Base-by-base conservation (phyloP, 352 stramenopile species). In the Pythium brassicae region DNA sequence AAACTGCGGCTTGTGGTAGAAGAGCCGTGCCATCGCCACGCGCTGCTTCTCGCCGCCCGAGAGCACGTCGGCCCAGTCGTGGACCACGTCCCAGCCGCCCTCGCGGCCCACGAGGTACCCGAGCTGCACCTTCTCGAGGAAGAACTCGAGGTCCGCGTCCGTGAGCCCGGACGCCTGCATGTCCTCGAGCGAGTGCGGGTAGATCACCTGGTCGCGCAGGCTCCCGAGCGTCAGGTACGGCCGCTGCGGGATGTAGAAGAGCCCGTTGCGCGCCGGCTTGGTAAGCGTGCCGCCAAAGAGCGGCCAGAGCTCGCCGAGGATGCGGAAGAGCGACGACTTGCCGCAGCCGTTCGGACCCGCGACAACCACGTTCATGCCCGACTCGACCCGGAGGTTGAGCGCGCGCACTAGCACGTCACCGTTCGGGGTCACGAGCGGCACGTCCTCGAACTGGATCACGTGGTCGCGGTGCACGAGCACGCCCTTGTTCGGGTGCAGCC, bases 221-320 rank as follows among this genome's bases (percentile, higher is more conserved):
- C 73, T 87, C 12, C 89, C 89, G 26, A 96, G 66, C 49, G 78
- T 91, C 62, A 96, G 59, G 62, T 96, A 97, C 34, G 89, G 87
- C 10, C 85, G 81, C 65, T 97, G 89, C 0, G 86, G 86, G 37
- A 96, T 91, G 75, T 96, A 97, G 67, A 96, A 96, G n/a, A 96
- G 63, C 15, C 82, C 77, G 53, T 87, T 90, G 52, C 77, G 79
- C 46, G 78, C 68, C 6, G 86, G 86, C 61, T 94, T 94, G 35
- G 80, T 87, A 35, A 96, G 57, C 50, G 63, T 76, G 35, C 83
- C 83, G 12, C 80, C 80, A 58, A 87, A 90, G 45, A 96, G 62
- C 2, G 86, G 85, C 89, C 89, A 97, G 23, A 97, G 72, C 40
- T 91, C 87, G 19, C 86, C 89, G 17, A 97, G 68, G 55, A 92